Evolutionary conservation across 2,329 filamentous ascomycete genomes (phyloP), one percentile per base, ranked within the genome.

Genomic region (Fusarium siculi): DNA sequence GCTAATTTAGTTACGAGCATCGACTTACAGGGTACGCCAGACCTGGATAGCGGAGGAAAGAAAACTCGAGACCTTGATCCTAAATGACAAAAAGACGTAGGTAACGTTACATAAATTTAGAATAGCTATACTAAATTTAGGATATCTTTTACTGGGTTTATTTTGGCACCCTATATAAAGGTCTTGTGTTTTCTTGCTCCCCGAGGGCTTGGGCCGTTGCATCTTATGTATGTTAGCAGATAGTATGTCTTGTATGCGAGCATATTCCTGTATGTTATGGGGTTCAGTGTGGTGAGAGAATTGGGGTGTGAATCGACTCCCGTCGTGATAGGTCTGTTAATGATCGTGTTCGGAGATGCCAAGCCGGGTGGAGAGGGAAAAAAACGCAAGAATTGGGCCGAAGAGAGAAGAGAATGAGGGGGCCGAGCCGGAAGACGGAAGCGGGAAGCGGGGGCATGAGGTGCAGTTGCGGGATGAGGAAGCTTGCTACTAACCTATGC

Each of bases 361-460:
- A 74, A 74, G 71, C 63, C 67, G 67, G 71, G 49, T 72, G 63
- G 47, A 25, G 25, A 60, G 68, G 52, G 44, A 37, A 46, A 46
- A 46, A 52, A 63, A 42, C 30, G 36, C 52, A 25, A 32, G 54
- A 69, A 49, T 61, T 74, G 61, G 72, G 56, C 68, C 64, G 69
- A 74, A 56, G 37, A 66, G 54, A 61, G 49, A 66, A 42, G 37
- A 49, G 37, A 55, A 66, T 66, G 66, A 54, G 58, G 52, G 66
- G 55, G 47, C 73, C 69, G 63, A 68, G 57, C 59, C 70, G 73
- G 73, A 63, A 69, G 32, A 53, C 72, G 72, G 63, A 69, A 65
- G 67, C 67, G 59, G 67, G 70, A 60, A 23, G 67, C 70, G 66
- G 53, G 46, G 43, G n/a, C 39, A 56, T 42, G 53, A 55, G 30